phyloP scores from a whole-genome alignment of 345 rosid genomes.

The Dovyalis caffra region DNA sequence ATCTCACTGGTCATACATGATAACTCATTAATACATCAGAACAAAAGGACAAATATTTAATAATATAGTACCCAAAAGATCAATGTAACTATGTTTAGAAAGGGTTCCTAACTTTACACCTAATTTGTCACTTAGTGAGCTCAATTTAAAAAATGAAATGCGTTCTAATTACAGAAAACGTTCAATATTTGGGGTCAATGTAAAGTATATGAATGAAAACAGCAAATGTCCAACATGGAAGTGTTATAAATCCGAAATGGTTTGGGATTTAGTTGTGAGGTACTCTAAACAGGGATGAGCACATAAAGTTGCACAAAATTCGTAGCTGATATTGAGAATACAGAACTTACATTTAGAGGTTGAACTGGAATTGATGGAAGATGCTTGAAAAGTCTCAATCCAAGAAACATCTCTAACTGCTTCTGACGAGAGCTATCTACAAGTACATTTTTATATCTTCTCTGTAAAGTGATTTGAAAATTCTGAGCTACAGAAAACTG shows the following conservation, averaged over 20 bases:
- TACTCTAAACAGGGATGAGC: not conserved
- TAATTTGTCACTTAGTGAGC: no score
- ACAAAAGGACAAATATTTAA: no score
- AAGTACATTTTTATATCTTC: constrained; percentile 87
- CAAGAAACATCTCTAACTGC: constrained; percentile 96
- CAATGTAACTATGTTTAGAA: no score
- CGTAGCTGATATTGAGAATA: not conserved
- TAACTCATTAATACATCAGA: no score
- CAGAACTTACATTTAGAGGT: constrained; percentile 70
- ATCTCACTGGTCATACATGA: no score
- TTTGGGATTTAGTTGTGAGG: not conserved
- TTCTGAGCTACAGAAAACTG: constrained; percentile 94
- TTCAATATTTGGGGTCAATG: not conserved
- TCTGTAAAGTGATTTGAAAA: constrained; percentile 82
- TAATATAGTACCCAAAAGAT: no score
- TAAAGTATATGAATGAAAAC: not conserved
- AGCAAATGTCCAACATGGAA: not conserved
- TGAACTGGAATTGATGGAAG: constrained; percentile 84
- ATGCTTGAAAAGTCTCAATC: constrained; percentile 92
- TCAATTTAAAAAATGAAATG: not conserved
- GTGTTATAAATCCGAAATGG: not conserved
- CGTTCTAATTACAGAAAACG: not conserved
- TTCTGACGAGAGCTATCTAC: constrained; percentile 97
- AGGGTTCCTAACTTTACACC: no score
- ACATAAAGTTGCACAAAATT: not conserved